Base-by-base conservation (phyloP, 1,139 yeast species). In the Yamadazyma siamensis region DNA sequence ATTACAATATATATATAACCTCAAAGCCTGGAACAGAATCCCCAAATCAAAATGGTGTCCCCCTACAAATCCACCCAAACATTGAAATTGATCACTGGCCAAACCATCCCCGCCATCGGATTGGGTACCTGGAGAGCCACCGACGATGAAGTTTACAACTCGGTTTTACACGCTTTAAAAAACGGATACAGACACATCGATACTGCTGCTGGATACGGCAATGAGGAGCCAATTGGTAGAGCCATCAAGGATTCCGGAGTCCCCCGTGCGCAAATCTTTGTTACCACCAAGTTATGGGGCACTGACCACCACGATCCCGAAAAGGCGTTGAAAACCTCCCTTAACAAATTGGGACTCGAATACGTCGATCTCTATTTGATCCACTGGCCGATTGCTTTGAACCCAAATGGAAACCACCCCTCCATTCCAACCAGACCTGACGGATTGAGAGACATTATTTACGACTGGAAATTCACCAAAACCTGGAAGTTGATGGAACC, bases 241-340 rank as follows among this genome's bases (percentile, higher is more conserved):
- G 80, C 74, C 15, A 77, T 83, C 51, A 75, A 61, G 37, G 82
- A 80, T 34, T 75, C 84, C 19, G 80, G 80, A 23, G 65, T 83
- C 32, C 78, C 81, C 32, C 72, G 96, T 53, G 75, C 73, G 29
- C 82, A 86, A 29, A 48, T 87, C 34, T 87, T 81, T 44, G 60
- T 87, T 43, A 86, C 95, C 47, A 84, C 95, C 42, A 88, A 87
- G 56, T 65, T 86, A 43, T 81, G 89, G 86, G 72, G 79, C 38
- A 61, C 79, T 20, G 78, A 73, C 49, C 88, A 82, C 50, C 66
- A 70, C 45, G 63, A 75, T 32, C 80, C 79, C 16, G 80, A 59
- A 26, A 63, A 55, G 26, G 84, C 83, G 5, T 62, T 87, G 34
- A 74, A 80, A 30, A 61, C 54, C 28, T 79, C 94, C 4, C 71